Evolutionary conservation across 257 asterid genomes (phyloP).

Genomic region (Solanum sparsipilum): DNA sequence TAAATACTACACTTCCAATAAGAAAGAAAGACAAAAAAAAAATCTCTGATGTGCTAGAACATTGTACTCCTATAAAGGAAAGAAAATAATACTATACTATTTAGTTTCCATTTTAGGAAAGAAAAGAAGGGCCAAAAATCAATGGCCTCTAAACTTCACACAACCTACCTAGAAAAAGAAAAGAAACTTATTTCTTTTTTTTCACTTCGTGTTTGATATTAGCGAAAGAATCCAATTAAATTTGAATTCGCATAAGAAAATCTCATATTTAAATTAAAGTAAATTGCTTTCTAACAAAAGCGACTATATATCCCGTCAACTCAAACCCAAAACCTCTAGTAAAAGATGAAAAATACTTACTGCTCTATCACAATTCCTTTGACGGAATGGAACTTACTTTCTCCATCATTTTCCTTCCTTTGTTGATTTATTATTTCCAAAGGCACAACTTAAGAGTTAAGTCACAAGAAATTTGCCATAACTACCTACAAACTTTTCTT

Average conservation of each 20-base stretch:
- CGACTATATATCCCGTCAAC: rapidly evolving
- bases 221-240: rapidly evolving
- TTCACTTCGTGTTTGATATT: background rate
- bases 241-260: rapidly evolving
- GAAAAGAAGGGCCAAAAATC: background rate
- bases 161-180: background rate
- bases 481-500: background rate
- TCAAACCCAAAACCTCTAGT: background rate
- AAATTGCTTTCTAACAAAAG: too few species aligned
- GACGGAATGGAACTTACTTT: background rate
- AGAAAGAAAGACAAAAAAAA: background rate
- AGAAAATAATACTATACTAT: background rate
- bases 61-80: background rate
- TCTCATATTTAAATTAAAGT: too few species aligned
- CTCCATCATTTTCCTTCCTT: background rate
- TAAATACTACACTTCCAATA: background rate
- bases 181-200: background rate
- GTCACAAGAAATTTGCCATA: background rate
- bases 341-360: too few species aligned
- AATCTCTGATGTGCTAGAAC: background rate
- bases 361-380: background rate
- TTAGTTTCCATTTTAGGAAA: background rate
- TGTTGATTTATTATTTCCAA: background rate
- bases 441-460: background rate
- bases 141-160: background rate